Evolutionary conservation across 1,139 yeast species (phyloP).

Genomic region (Protomyces gravidus): DNA sequence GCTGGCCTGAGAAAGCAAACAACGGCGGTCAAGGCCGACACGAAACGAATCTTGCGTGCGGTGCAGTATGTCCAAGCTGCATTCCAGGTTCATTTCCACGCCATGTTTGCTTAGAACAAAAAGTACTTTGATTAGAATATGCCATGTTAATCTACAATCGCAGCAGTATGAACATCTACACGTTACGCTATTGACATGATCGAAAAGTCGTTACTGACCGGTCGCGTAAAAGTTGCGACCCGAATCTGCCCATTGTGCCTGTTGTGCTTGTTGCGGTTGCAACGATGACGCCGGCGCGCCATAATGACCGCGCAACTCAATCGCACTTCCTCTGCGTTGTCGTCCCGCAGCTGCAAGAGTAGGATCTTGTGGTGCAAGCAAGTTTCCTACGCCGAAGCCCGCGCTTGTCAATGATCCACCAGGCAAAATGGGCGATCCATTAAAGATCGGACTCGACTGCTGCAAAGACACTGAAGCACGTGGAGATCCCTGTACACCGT

Average conservation of each 20-base stretch:
- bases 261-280: neutral
- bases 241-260: neutral
- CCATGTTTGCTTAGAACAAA: conserved; percentile 28
- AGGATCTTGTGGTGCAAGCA: neutral
- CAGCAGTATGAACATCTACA: no score
- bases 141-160: no score
- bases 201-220: neutral
- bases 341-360: neutral
- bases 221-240: neutral
- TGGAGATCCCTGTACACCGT: neutral
- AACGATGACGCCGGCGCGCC: neutral
- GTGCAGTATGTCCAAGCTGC: conserved; percentile 27
- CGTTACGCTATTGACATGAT: no score
- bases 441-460: neutral
- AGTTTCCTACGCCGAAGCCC: neutral
- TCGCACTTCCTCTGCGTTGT: neutral
- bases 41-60: conserved; percentile 25
- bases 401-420: neutral
- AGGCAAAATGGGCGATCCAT: neutral
- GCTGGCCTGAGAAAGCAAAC: conserved; percentile 8
- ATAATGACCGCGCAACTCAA: neutral
- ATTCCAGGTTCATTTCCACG: conserved; percentile 23
- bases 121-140: neutral
- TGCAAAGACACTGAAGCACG: neutral
- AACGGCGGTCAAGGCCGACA: conserved; percentile 20